phyloP scores from a whole-genome alignment of 1,284 basidiomycete genomes.

The Cerioporus squamosus region DNA sequence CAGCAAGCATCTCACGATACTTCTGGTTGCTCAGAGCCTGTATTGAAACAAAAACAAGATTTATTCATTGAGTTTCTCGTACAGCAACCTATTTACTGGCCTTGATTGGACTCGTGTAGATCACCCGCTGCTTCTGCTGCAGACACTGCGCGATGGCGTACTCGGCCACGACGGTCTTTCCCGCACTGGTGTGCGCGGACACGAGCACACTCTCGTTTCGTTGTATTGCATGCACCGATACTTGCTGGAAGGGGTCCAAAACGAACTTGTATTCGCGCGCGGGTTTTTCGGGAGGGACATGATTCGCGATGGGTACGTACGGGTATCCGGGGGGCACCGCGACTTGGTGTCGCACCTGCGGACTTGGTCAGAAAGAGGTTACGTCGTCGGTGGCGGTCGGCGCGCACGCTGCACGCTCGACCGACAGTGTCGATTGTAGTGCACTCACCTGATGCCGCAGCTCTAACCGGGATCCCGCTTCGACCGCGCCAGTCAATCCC shows the following conservation, averaged over 20 bases:
- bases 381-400: too few species aligned
- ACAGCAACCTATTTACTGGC: slow-evolving; percentile 49
- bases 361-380: neutral
- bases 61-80: slow-evolving; percentile 28
- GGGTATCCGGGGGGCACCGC: slow-evolving; percentile 92
- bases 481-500: slow-evolving; percentile 73
- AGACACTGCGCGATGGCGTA: slow-evolving; percentile 99
- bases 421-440: too few species aligned
- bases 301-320: slow-evolving; percentile 90
- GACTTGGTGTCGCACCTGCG: slow-evolving; percentile 90
- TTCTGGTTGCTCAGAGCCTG: slow-evolving; percentile 98
- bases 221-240: slow-evolving; percentile 94
- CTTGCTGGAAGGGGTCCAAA: slow-evolving; percentile 97
- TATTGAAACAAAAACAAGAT: slow-evolving; percentile 19
- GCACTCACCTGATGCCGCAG: slow-evolving; percentile 75
- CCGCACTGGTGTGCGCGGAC: slow-evolving; percentile 98
- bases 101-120: slow-evolving; percentile 99
- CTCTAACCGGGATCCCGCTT: slow-evolving; percentile 71
- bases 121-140: slow-evolving; percentile 91
- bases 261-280: slow-evolving; percentile 95
- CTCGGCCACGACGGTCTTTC: slow-evolving; percentile 98
- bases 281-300: slow-evolving; percentile 91
- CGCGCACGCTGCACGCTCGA: neutral
- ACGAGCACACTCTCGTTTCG: slow-evolving; percentile 97
- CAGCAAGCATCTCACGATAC: slow-evolving; percentile 96